Conservation (phyloP, 352 stramenopile species). For the Phytophthora multivora region DNA sequence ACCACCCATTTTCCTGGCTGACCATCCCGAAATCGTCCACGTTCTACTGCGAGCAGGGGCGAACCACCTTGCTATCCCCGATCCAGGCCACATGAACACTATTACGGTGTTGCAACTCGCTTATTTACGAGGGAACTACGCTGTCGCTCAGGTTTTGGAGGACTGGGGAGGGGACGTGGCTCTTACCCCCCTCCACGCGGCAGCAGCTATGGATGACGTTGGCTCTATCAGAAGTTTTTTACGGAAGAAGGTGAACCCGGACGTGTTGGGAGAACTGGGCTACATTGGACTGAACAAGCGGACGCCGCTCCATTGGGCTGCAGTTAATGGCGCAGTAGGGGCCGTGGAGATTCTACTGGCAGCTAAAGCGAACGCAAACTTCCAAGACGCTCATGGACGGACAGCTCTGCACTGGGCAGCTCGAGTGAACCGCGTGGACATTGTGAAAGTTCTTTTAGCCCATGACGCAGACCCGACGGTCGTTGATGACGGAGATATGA, state of each 20-base stretch:
- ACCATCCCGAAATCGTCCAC: conserved; percentile 82
- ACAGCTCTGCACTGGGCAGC: conserved; percentile 81
- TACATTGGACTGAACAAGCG: conserved; percentile 86
- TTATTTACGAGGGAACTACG: conserved; percentile 83
- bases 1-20: conserved; percentile 81
- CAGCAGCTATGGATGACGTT: conserved; percentile 75
- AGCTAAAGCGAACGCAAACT: conserved; percentile 66
- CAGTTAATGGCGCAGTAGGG: conserved; percentile 65
- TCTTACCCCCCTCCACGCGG: conserved; percentile 77
- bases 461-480: conserved; percentile 71
- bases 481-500: conserved; percentile 79
- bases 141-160: conserved; percentile 77
- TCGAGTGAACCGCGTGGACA: conserved; percentile 72
- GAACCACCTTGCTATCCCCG: conserved; percentile 81
- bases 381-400: conserved; percentile 66
- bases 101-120: conserved; percentile 83
- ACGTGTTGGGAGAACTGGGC: conserved; percentile 78
- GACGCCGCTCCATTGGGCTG: conserved; percentile 80
- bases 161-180: conserved; percentile 85
- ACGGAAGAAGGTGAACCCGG: conserved; percentile 73
- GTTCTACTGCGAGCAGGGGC: conserved; percentile 65
- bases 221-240: conserved; percentile 60
- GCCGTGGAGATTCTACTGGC: conserved; percentile 65
- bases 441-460: conserved; percentile 58
- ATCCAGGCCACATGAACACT: conserved; percentile 86